These are phyloP conservation scores for Santalum album DNA, from an alignment of 164 flowering plant genomes.

Conservation along the genomic window DNA sequence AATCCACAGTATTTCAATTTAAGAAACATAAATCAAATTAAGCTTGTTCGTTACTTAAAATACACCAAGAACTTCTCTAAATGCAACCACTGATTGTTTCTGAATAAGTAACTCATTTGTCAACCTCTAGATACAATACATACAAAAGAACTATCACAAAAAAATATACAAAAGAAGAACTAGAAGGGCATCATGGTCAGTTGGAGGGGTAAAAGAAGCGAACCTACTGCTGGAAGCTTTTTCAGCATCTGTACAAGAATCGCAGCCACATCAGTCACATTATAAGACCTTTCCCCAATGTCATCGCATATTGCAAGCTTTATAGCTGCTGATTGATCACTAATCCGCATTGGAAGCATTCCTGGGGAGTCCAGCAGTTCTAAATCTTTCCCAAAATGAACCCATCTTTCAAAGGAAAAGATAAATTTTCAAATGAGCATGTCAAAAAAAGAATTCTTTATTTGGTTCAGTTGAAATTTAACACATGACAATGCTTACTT, in stretches of 20 bases:
- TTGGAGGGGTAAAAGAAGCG: conserved; percentile 6
- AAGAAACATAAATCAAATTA: too few relatives aligned
- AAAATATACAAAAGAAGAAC: not conserved
- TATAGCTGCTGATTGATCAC: conserved; percentile 87
- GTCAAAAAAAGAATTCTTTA: not conserved
- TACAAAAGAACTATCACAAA: not conserved
- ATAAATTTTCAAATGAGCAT: not conserved
- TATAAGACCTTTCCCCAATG: conserved; percentile 96
- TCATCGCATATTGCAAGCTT: conserved; percentile 98
- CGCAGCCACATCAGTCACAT: conserved; percentile 81
- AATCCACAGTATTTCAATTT: too few relatives aligned
- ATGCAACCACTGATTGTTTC: too few relatives aligned
- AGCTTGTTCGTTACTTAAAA: too few relatives aligned
- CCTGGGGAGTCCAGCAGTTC: conserved; percentile 97
- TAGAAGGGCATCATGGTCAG: not conserved
- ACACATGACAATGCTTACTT: conserved; percentile 39
- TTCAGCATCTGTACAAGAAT: conserved; percentile 78
- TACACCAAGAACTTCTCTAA: too few relatives aligned
- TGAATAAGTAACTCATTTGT: too few relatives aligned
- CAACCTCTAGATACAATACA: not conserved
- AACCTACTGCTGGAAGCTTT: conserved; percentile 76
- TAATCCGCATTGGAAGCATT: conserved; percentile 86
- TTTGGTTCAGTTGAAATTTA: not conserved
- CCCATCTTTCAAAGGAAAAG: conserved; percentile 55
- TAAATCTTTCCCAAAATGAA: conserved; percentile 78